phyloP scores from a whole-genome alignment of 441 rosid species.

The Geranium incanum region DNA sequence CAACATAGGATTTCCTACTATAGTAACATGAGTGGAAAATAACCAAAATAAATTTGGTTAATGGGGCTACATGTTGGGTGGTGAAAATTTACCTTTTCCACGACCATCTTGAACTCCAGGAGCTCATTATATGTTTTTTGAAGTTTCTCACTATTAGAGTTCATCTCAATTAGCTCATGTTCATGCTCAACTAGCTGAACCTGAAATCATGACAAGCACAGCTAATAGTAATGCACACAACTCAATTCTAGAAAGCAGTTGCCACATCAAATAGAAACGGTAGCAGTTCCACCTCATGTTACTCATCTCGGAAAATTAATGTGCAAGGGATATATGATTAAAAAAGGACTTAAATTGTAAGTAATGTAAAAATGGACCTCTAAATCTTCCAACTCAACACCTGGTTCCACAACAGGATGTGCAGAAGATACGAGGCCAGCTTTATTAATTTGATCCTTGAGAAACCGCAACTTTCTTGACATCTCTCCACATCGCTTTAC shows the following conservation, averaged over 20 bases:
- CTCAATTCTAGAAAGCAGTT: slow-evolving; percentile 17
- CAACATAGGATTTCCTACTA: neutral
- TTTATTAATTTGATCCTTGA: slow-evolving; percentile 84
- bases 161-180: slow-evolving; percentile 86
- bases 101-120: slow-evolving; percentile 85
- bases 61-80: neutral
- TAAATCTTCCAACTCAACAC: slow-evolving; percentile 78
- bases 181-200: slow-evolving; percentile 87
- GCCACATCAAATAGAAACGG: slow-evolving; percentile 9
- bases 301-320: neutral
- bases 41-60: neutral
- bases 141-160: slow-evolving; percentile 90
- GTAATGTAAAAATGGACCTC: slow-evolving; percentile 48
- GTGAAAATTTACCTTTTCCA: slow-evolving; percentile 60
- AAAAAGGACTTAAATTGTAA: neutral
- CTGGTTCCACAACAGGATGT: slow-evolving; percentile 57
- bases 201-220: slow-evolving; percentile 36
- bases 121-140: slow-evolving; percentile 75
- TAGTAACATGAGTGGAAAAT: neutral
- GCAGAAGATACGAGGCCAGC: slow-evolving; percentile 63
- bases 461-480: slow-evolving; percentile 85
- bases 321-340: neutral
- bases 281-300: neutral
- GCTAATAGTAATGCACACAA: slow-evolving; percentile 15
- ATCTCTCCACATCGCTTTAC: slow-evolving; percentile 96